These are phyloP conservation scores for Amaranthus palmeri DNA, from an alignment of 148 eudicot species.

Conservation along the genomic window DNA sequence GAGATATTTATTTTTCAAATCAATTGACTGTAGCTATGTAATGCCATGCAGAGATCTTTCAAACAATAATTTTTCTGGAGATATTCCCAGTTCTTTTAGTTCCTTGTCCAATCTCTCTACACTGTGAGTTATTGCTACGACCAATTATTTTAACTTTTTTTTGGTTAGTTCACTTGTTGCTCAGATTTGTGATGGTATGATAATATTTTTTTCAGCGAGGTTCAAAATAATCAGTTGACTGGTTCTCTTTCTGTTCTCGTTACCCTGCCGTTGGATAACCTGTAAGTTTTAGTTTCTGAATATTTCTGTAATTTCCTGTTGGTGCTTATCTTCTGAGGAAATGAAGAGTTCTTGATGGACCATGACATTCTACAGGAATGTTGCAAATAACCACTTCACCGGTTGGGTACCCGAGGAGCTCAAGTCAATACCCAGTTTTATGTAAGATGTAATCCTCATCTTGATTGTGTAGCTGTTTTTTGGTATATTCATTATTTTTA, in stretches of 20 bases:
- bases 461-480: slow-evolving; percentile 6
- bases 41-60: slow-evolving; percentile 78
- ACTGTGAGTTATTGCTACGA: slow-evolving; percentile 53
- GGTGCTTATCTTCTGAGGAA: background rate
- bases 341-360: background rate
- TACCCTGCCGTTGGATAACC: slow-evolving; percentile 67
- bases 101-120: slow-evolving; percentile 73
- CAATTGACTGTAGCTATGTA: background rate
- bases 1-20: background rate
- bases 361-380: slow-evolving; percentile 51
- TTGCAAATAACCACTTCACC: slow-evolving; percentile 77
- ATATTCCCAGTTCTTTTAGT: slow-evolving; percentile 65
- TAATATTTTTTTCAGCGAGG: slow-evolving; percentile 43
- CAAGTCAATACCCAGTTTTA: slow-evolving; percentile 59
- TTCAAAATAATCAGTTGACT: slow-evolving; percentile 78
- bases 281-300: slow-evolving; percentile 48
- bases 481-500: background rate
- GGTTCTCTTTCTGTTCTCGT: slow-evolving; percentile 60
- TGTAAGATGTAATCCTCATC: slow-evolving; percentile 45
- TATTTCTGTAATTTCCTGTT: background rate
- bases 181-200: slow-evolving; percentile 23
- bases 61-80: slow-evolving; percentile 71
- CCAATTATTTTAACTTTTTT: slow-evolving; percentile 11
- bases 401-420: slow-evolving; percentile 92
- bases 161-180: background rate